Evolutionary conservation across 768 basidiomycete genomes (phyloP).

Genomic region (Hericium rajendrae): DNA sequence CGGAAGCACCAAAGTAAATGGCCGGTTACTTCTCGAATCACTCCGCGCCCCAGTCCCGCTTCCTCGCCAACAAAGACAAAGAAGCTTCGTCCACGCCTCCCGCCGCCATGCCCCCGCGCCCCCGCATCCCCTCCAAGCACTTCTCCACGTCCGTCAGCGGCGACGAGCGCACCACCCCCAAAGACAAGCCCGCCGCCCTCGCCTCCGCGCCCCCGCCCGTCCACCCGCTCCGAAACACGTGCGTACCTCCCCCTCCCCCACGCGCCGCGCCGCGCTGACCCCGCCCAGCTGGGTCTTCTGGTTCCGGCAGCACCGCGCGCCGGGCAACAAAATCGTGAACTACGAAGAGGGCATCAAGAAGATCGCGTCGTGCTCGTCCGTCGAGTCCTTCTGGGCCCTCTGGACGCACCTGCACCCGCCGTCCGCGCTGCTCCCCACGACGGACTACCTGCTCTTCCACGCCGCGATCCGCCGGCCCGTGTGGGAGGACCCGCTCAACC

Average conservation of each 20-base stretch:
- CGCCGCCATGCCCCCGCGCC: constrained; percentile 17
- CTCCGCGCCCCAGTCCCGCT: constrained; percentile 55
- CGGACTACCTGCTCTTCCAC: constrained; percentile 92
- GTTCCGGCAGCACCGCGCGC: constrained; percentile 85
- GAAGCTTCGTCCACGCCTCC: constrained; percentile 11
- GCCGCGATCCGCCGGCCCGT: constrained; percentile 77
- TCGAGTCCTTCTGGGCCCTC: constrained; percentile 93
- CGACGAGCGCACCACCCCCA: constrained; percentile 27
- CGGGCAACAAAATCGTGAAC: constrained; percentile 80
- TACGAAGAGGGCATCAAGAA: constrained; percentile 96
- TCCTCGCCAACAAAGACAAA: constrained; percentile 39
- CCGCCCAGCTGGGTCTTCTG: constrained; percentile 74
- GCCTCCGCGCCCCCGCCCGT: constrained; percentile 30
- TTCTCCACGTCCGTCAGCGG: constrained; percentile 55
- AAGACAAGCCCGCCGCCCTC: constrained; percentile 30
- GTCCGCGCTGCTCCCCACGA: constrained; percentile 75
- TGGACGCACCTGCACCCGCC: constrained; percentile 88
- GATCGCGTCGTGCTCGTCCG: constrained; percentile 82
- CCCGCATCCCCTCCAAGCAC: constrained; percentile 58
- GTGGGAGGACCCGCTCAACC: constrained; percentile 92
- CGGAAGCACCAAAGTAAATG: constrained; percentile 24
- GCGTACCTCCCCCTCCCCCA: constrained; percentile 46
- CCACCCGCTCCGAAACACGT: constrained; percentile 81
- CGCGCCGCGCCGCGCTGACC: background rate
- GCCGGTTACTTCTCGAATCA: constrained; percentile 80